phyloP scores from a whole-genome alignment of 495 filamentous ascomycete genomes.

The Penicillium soppii region DNA sequence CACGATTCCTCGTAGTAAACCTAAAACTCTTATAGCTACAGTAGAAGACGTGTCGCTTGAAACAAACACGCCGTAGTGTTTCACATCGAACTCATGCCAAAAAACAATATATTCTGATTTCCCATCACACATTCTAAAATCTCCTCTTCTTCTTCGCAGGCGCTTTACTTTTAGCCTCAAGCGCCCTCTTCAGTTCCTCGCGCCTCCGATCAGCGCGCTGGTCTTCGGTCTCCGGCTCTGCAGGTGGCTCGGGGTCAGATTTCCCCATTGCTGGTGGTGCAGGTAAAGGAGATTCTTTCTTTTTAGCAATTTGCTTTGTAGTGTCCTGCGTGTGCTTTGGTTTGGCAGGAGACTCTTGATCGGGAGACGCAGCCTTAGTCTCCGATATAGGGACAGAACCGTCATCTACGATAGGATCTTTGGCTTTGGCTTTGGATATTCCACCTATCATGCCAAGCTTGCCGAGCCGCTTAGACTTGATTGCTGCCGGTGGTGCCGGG shows the following conservation, averaged over 20 bases:
- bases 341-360: not conserved
- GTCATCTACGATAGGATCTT: not conserved
- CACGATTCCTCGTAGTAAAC: no score
- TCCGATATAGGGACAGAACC: not conserved
- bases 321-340: not conserved
- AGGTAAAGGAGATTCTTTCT: conserved; percentile 5
- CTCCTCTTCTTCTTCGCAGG: conserved; percentile 67
- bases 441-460: conserved; percentile 42
- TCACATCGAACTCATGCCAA: no score
- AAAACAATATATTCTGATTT: no score
- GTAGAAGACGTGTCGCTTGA: no score
- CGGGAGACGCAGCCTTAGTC: not conserved
- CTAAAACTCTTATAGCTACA: no score
- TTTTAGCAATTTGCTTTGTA: not conserved
- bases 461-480: conserved; percentile 24
- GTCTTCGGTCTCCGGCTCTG: conserved; percentile 35
- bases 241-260: conserved; percentile 1
- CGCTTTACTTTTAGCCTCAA: conserved; percentile 64
- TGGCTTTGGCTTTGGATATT: conserved; percentile 16
- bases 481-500: not conserved
- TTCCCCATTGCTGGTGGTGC: conserved; percentile 9
- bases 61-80: no score
- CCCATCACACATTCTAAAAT: conserved; percentile 36
- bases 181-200: conserved; percentile 60
- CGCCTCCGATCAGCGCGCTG: conserved; percentile 64